Conservation (phyloP, 2,329 filamentous ascomycete species). For the Phialocephala subalpina region DNA sequence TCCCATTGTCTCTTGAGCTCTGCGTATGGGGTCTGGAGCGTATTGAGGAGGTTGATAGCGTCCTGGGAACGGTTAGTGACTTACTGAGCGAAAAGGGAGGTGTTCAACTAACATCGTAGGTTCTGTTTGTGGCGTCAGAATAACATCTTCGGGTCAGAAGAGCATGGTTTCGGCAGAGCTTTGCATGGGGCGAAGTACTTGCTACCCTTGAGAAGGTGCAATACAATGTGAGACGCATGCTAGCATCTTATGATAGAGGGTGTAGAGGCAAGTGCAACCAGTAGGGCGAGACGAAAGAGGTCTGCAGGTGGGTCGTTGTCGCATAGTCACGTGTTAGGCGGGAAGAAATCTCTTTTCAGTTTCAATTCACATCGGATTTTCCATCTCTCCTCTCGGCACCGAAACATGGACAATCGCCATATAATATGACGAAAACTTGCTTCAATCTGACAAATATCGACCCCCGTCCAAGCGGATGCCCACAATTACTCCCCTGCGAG, state of each 20-base stretch:
- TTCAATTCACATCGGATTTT: too few relatives aligned
- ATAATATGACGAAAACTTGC: background rate
- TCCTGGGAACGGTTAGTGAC: conserved; percentile 62
- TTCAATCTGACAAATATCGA: background rate
- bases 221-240: background rate
- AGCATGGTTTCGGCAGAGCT: background rate
- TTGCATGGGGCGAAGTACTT: background rate
- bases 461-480: background rate
- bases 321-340: background rate
- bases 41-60: conserved; percentile 85
- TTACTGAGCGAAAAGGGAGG: background rate
- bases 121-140: conserved; percentile 23
- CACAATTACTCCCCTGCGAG: background rate
- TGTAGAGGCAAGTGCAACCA: background rate
- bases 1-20: conserved; percentile 81
- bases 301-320: too few relatives aligned
- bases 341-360: too few relatives aligned
- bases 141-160: conserved; percentile 2
- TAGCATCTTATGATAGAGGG: background rate
- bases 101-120: conserved; percentile 29
- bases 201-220: background rate
- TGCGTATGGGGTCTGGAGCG: conserved; percentile 87
- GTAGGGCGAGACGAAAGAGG: background rate
- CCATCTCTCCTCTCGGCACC: background rate
- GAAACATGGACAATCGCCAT: background rate